Percentiles rank a stretch among this genome's conserved stretches.
Conservation (phyloP, 208 protist species). For the Leishmania amazonensis region DNA sequence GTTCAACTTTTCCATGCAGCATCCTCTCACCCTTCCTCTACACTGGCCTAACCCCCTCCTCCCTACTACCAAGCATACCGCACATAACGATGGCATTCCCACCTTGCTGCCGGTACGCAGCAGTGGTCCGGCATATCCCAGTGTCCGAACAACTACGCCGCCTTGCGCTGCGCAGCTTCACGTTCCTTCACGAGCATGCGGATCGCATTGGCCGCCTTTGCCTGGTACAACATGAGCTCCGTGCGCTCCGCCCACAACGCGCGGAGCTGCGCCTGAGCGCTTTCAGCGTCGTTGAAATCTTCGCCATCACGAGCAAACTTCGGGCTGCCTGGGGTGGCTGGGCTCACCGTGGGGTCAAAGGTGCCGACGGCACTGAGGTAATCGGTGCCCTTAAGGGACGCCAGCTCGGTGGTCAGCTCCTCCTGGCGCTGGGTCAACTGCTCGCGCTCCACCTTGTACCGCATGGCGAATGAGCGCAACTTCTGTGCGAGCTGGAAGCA, state of each 20-base stretch:
- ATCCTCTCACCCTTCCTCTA: not conserved
- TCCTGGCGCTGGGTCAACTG: conserved; percentile 45
- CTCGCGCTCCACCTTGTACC: conserved; percentile 57
- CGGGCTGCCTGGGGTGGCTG: conserved; percentile 17
- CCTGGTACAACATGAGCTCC: conserved; percentile 79
- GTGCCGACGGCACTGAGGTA: conserved; percentile 63
- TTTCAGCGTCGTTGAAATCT: conserved; percentile 26
- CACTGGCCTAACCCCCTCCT: not conserved
- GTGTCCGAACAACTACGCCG: not conserved
- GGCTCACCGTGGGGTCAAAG: conserved; percentile 1
- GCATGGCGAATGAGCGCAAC: conserved; percentile 49
- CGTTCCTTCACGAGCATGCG: conserved; percentile 76
- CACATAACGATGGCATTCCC: not conserved
- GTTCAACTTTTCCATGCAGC: not conserved
- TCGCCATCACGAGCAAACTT: conserved; percentile 15
- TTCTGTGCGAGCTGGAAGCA: conserved; percentile 74
- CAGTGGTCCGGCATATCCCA: not conserved
- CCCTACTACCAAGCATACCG: not conserved
- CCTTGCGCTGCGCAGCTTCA: conserved; percentile 30
- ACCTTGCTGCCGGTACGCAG: not conserved
- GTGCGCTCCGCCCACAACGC: conserved; percentile 54
- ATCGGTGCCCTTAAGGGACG: conserved; percentile 70
- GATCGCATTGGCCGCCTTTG: conserved; percentile 74
- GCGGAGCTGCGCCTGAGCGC: conserved; percentile 44
- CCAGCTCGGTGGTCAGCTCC: conserved; percentile 62